Percentiles rank a stretch among this genome's conserved stretches.
Evolutionary conservation across 2,329 filamentous ascomycete species (phyloP).

Genomic region (Penicillium psychrosexuale): DNA sequence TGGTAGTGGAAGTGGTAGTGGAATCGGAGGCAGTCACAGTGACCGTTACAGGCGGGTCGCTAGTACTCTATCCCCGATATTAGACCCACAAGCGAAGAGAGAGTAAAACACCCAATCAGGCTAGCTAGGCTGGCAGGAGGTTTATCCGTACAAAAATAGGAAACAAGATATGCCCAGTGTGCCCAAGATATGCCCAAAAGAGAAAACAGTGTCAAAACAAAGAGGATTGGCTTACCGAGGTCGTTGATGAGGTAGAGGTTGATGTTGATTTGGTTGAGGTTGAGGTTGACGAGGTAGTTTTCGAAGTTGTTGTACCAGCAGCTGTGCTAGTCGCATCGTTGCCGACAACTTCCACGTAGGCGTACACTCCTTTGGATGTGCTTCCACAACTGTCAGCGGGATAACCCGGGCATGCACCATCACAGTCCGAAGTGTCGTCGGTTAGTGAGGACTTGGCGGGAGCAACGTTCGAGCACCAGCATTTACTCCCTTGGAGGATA

Average conservation of each 20-base stretch:
- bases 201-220: neutral
- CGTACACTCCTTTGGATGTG: slow-evolving; percentile 39
- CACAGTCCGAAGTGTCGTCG: slow-evolving; percentile 32
- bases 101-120: slow-evolving; percentile 1
- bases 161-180: slow-evolving; percentile 1
- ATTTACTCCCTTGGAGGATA: slow-evolving; percentile 45
- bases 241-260: slow-evolving; percentile 20
- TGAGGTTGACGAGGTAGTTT: slow-evolving; percentile 13
- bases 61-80: slow-evolving; percentile 22
- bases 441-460: slow-evolving; percentile 38
- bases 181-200: neutral
- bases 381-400: slow-evolving; percentile 47
- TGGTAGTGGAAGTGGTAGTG: neutral
- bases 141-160: neutral
- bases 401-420: slow-evolving; percentile 47
- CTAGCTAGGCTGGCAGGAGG: neutral
- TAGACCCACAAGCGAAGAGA: slow-evolving; percentile 15
- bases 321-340: slow-evolving; percentile 35
- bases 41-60: slow-evolving; percentile 14
- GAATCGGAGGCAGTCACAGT: slow-evolving; percentile 9
- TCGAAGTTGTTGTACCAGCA: slow-evolving; percentile 11
- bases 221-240: slow-evolving; percentile 24
- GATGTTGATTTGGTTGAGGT: slow-evolving; percentile 4
- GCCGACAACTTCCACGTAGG: slow-evolving; percentile 41
- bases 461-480: slow-evolving; percentile 50